Percentiles rank a stretch among this genome's conserved stretches.
Conservation (phyloP, 208 protist species). For the Acanthamoeba royreba region DNA sequence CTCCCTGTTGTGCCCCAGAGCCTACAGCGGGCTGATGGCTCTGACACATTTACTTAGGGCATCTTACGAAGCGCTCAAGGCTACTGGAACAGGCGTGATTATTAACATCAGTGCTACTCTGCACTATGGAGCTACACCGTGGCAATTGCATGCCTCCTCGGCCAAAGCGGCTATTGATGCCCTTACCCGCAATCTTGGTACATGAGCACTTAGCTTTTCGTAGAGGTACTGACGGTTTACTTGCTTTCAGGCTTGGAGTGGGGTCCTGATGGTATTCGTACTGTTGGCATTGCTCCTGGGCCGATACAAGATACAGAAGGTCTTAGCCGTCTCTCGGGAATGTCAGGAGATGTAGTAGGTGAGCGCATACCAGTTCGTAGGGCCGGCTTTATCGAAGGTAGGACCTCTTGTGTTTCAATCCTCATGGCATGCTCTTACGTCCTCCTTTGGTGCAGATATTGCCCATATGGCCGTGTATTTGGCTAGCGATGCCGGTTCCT, state of each 20-base stretch:
- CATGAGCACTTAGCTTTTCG: neutral
- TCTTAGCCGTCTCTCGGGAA: neutral
- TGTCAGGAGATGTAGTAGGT: neutral
- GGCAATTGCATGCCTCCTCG: slow-evolving; percentile 39
- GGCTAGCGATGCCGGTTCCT: neutral
- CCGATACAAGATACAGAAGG: slow-evolving; percentile 62
- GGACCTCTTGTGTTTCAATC: neutral
- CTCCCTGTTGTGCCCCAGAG: neutral
- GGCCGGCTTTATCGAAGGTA: neutral
- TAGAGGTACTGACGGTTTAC: neutral
- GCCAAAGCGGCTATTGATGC: slow-evolving; percentile 57
- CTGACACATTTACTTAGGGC: neutral
- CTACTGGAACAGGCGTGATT: neutral
- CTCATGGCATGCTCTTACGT: neutral
- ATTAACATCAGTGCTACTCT: slow-evolving; percentile 69
- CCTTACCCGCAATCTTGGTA: slow-evolving; percentile 15
- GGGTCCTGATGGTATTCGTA: slow-evolving; percentile 51
- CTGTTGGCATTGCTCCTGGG: slow-evolving; percentile 49
- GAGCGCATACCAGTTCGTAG: neutral
- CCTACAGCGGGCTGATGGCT: neutral
- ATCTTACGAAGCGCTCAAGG: slow-evolving; percentile 42
- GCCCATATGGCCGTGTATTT: neutral
- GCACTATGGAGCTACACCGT: slow-evolving; percentile 56
- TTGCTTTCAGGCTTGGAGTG: slow-evolving; percentile 53
- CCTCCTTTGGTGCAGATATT: neutral